A percentile compares a stretch with the other conserved stretches of the same genome.
phyloP scores from a whole-genome alignment of 805 yeast genomes.

The Starmerella floricola region DNA sequence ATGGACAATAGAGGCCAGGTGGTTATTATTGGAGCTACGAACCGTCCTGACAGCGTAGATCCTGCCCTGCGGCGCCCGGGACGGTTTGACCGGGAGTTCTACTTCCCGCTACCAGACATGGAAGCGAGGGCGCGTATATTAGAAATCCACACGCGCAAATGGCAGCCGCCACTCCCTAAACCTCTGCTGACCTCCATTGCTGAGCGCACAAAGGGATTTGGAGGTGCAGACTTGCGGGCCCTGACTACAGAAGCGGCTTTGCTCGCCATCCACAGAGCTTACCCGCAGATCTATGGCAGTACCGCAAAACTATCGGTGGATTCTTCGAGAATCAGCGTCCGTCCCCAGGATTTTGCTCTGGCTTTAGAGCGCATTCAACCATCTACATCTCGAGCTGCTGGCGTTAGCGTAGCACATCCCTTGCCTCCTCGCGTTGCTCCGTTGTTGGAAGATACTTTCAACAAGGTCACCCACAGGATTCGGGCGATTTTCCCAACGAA shows the following conservation, averaged over 20 bases:
- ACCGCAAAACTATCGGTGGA: conserved; percentile 62
- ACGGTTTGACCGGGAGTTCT: conserved; percentile 91
- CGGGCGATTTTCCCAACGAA: conserved; percentile 8
- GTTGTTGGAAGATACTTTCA: conserved; percentile 37
- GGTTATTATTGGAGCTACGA: conserved; percentile 95
- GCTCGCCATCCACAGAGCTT: conserved; percentile 77
- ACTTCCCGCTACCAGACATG: conserved; percentile 82
- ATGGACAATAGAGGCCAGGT: conserved; percentile 99
- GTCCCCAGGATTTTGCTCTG: conserved; percentile 70
- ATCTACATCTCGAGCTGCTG: conserved; percentile 76
- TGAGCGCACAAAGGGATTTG: conserved; percentile 80
- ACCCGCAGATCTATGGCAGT: conserved; percentile 81
- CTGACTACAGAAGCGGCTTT: conserved; percentile 92
- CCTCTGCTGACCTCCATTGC: conserved; percentile 58
- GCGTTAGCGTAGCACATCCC: conserved; percentile 54
- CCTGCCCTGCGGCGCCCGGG: conserved; percentile 97
- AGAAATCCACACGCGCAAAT: conserved; percentile 73
- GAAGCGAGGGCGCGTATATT: conserved; percentile 69
- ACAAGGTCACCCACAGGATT: neutral
- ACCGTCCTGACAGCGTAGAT: conserved; percentile 95
- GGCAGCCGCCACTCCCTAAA: conserved; percentile 62
- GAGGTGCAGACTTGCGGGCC: conserved; percentile 94
- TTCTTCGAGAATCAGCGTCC: conserved; percentile 57
- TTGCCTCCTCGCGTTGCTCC: conserved; percentile 63
- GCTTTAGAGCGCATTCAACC: conserved; percentile 84